phyloP scores from a whole-genome alignment of 139 green algal genomes.

The Astrephomene gubernaculifera region DNA sequence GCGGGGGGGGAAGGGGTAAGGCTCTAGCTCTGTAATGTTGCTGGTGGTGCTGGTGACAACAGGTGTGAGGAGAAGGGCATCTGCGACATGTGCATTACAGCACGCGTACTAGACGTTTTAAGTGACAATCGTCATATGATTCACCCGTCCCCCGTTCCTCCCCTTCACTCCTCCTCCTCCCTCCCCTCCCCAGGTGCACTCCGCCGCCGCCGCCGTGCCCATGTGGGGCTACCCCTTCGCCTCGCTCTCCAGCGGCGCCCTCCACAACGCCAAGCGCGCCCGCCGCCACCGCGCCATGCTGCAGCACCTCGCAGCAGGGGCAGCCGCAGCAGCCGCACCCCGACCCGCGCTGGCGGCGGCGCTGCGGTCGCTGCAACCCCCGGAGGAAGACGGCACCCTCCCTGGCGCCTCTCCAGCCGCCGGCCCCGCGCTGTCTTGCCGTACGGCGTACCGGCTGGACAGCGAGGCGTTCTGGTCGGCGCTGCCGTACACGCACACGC shows the following conservation, averaged over 20 bases:
- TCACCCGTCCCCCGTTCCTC: background rate
- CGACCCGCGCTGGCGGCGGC: conserved; percentile 37
- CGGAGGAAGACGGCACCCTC: background rate
- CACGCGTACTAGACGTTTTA: no score
- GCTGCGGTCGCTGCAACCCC: background rate
- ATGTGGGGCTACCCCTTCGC: conserved; percentile 71
- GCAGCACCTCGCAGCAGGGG: conserved; percentile 29
- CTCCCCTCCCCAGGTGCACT: conserved; percentile 30
- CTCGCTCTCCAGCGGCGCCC: conserved; percentile 31
- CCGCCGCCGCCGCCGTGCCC: conserved; percentile 19
- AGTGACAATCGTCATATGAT: no score
- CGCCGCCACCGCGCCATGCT: conserved; percentile 53
- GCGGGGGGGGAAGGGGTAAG: no score
- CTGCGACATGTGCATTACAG: no score
- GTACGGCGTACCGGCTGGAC: conserved; percentile 19
- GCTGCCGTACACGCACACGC: conserved; percentile 4
- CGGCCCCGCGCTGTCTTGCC: background rate
- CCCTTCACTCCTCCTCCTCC: background rate
- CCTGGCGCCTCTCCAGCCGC: background rate
- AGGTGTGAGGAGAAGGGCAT: no score
- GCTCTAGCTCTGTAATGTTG: no score
- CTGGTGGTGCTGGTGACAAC: no score
- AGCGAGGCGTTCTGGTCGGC: conserved; percentile 27
- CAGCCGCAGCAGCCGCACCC: conserved; percentile 26
- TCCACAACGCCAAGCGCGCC: conserved; percentile 59